phyloP scores from a whole-genome alignment of 2,329 filamentous ascomycete genomes.

The Colletotrichum zoysiae region DNA sequence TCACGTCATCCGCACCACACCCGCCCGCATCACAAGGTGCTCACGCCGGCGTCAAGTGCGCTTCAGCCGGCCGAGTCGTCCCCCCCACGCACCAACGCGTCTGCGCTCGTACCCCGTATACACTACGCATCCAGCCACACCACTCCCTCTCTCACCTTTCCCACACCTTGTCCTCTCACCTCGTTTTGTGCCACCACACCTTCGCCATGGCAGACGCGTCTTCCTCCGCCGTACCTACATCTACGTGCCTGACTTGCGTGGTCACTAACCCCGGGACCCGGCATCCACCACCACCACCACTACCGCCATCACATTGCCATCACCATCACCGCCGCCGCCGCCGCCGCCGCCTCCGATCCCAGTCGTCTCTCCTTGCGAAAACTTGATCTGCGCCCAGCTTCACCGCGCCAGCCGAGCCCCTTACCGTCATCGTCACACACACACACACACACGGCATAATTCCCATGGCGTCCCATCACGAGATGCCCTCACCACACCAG shows the following conservation, averaged over 20 bases:
- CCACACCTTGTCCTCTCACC: constrained; percentile 6
- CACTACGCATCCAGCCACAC: neutral
- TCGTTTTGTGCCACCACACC: neutral
- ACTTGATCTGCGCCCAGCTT: constrained; percentile 7
- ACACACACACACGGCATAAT: neutral
- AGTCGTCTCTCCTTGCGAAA: constrained; percentile 5
- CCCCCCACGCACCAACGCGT: neutral
- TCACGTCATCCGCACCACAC: constrained; percentile 31
- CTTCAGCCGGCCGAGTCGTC: neutral
- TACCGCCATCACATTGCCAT: neutral
- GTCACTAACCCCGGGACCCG: constrained; percentile 9
- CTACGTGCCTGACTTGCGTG: constrained; percentile 18
- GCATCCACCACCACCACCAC: neutral
- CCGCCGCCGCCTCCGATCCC: neutral
- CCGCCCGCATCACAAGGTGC: constrained; percentile 11
- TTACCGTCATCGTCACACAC: constrained; percentile 3
- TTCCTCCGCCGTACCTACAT: constrained; percentile 9
- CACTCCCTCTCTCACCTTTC: neutral
- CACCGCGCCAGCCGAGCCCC: too few relatives aligned
- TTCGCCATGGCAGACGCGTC: neutral
- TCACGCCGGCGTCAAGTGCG: constrained; percentile 16
- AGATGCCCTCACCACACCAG: constrained; percentile 1
- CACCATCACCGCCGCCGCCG: neutral
- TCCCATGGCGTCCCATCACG: neutral
- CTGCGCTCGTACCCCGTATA: too few relatives aligned